A percentile compares a stretch with the other conserved stretches of the same genome.
Evolutionary conservation across 345 rosid species (phyloP).

Genomic region (Toxicodendron radicans): DNA sequence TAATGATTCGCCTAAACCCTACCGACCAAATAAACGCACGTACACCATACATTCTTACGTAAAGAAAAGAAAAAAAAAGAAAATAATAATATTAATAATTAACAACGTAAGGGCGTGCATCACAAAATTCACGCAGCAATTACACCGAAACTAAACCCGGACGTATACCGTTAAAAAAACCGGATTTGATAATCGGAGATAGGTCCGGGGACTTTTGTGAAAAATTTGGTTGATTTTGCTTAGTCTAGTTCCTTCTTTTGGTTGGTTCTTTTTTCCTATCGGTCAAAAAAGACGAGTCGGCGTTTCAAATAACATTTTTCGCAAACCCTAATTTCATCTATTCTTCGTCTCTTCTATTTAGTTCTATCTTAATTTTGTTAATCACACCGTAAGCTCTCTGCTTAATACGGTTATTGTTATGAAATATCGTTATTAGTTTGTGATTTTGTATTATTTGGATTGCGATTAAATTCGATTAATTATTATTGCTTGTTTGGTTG

Average conservation of each 20-base stretch:
- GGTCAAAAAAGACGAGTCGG: conserved; percentile 43
- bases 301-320: conserved; percentile 16
- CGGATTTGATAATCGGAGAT: conserved; percentile 73
- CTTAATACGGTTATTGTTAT: conserved; percentile 6
- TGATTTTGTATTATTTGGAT: conserved; percentile 17
- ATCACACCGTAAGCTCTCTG: conserved; percentile 19
- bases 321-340: conserved; percentile 44
- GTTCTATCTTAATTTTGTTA: conserved; percentile 10
- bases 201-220: conserved; percentile 55
- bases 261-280: conserved; percentile 10
- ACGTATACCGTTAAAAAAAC: conserved; percentile 46
- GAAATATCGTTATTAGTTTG: background rate
- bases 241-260: background rate
- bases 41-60: background rate
- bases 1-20: background rate
- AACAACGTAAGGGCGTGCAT: conserved; percentile 24
- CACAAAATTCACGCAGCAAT: conserved; percentile 33
- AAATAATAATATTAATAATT: background rate
- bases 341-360: conserved; percentile 16
- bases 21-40: background rate
- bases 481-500: conserved; percentile 4
- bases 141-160: conserved; percentile 68
- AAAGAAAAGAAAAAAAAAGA: background rate
- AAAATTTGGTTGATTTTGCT: conserved; percentile 12
- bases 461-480: conserved; percentile 21